Evolutionary conservation across 1,284 basidiomycete species (phyloP).

Genomic region (Heterobasidion irregulare): DNA sequence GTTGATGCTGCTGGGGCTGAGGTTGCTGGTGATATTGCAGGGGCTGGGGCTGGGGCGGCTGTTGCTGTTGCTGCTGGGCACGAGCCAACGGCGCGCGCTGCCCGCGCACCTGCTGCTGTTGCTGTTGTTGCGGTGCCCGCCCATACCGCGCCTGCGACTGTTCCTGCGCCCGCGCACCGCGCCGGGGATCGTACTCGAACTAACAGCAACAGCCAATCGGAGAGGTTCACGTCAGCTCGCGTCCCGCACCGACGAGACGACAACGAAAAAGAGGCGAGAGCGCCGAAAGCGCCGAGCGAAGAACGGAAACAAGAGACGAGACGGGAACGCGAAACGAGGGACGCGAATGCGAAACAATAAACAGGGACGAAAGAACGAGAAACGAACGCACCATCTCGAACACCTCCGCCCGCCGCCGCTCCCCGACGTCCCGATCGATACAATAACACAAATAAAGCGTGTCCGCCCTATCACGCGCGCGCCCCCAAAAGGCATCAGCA

Average conservation of each 20-base stretch:
- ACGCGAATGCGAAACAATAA: no score
- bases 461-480: slow-evolving; percentile 42
- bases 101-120: slow-evolving; percentile 1
- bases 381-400: slow-evolving; percentile 54
- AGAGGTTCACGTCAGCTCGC: neutral
- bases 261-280: no score
- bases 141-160: slow-evolving; percentile 2
- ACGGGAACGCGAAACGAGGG: no score
- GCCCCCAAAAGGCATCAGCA: neutral
- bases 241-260: neutral
- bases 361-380: no score
- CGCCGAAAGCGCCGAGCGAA: no score
- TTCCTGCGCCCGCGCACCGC: neutral
- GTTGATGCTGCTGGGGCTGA: no score
- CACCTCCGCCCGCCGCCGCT: slow-evolving; percentile 56
- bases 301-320: no score
- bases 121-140: slow-evolving; percentile 25
- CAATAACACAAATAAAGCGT: slow-evolving; percentile 86
- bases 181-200: slow-evolving; percentile 36
- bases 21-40: no score
- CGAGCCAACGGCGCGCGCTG: no score
- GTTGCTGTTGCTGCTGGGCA: no score
- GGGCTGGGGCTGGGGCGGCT: no score
- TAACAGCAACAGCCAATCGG: slow-evolving; percentile 9
- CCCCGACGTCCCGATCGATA: slow-evolving; percentile 73